A percentile compares a stretch with the other conserved stretches of the same genome.
phyloP scores from a whole-genome alignment of 1,284 basidiomycete genomes.

The Rhodotorula sp. region DNA sequence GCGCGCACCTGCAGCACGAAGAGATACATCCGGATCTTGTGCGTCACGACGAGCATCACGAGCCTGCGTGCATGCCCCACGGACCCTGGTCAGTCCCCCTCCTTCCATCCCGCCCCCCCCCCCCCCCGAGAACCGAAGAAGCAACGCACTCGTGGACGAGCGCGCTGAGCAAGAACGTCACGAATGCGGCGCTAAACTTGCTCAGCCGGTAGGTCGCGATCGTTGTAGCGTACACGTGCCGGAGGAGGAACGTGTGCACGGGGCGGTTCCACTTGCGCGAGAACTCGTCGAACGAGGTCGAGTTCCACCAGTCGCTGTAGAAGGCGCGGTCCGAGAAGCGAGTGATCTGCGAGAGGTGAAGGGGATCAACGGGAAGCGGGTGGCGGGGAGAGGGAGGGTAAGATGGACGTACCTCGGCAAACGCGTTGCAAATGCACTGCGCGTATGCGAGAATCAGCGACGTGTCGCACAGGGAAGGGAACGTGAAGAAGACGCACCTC shows the following conservation, averaged over 20 bases:
- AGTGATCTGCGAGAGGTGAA: constrained; percentile 49
- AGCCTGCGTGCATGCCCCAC: too few relatives aligned
- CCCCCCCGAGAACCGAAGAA: not conserved
- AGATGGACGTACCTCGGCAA: constrained; percentile 75
- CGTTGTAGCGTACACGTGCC: constrained; percentile 80
- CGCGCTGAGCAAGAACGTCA: constrained; percentile 90
- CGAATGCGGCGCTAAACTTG: constrained; percentile 75
- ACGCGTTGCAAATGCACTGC: constrained; percentile 90
- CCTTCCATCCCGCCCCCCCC: too few relatives aligned
- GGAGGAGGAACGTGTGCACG: constrained; percentile 85
- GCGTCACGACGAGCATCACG: constrained; percentile 91
- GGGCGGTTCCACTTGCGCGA: constrained; percentile 92
- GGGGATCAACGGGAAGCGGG: not conserved
- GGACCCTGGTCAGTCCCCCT: too few relatives aligned
- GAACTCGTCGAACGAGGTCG: constrained; percentile 94
- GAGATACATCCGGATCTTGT: constrained; percentile 81
- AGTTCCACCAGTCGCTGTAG: constrained; percentile 73
- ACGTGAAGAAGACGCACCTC: constrained; percentile 48
- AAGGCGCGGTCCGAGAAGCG: constrained; percentile 10
- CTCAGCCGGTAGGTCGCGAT: constrained; percentile 76
- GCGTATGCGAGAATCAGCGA: not conserved
- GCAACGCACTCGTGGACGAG: constrained; percentile 43
- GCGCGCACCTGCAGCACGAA: constrained; percentile 63
- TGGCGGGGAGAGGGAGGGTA: constrained; percentile 57
- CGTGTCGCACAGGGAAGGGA: constrained; percentile 57